Base-by-base conservation (phyloP, 2,329 filamentous ascomycete species). In the Escovopsis weberi region DNA sequence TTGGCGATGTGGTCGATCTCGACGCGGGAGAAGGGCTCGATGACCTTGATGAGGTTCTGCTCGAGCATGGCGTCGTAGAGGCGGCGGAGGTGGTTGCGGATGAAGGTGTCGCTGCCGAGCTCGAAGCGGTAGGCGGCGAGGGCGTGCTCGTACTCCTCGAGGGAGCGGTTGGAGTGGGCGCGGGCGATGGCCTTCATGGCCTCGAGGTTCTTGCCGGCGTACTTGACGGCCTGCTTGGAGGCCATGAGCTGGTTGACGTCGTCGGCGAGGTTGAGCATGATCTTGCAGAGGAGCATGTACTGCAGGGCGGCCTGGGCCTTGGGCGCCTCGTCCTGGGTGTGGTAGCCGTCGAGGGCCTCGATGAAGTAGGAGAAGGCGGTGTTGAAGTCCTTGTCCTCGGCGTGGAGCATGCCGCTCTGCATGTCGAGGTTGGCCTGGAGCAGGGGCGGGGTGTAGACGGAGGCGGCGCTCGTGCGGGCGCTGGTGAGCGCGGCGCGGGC, bases 251-350 rank as follows among this genome's bases (percentile, higher is more conserved):
- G 79, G 66, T 89, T 94, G 61, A 98, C 89, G 62, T 98, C 93
- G 69, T 96, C 88, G 51, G 80, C 86, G 35, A 93, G 74, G 67
- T 98, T 98, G 53, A 98, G 75, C 93, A 98, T 98, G 63, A 98
- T 91, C 72, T 98, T 98, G 79, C 91, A 96, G 33, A 98, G 80
- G 43, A 98, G 77, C 91, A 98, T 98, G 72, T 98, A 98, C 70
- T 98, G 91, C 51, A 98, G 72, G 10, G 91, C 87, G 11, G 89
- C 85, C n/a, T 89, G 93, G n/a, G 93, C 91, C 65, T 88, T 87
- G 50, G 74, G 68, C 34, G 80, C 69, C 59, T 94, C 87, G 52
- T 98, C 91, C 62, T 94, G 87, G 38, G 82, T 81, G 66, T 91
- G 86, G 65, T 96, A 98, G 47, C 91, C 91, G 60, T 98, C 91